Evolutionary conservation across 352 stramenopile genomes (phyloP), one percentile per base, ranked within the genome.

Genomic region (Aphanomyces euteiches): DNA sequence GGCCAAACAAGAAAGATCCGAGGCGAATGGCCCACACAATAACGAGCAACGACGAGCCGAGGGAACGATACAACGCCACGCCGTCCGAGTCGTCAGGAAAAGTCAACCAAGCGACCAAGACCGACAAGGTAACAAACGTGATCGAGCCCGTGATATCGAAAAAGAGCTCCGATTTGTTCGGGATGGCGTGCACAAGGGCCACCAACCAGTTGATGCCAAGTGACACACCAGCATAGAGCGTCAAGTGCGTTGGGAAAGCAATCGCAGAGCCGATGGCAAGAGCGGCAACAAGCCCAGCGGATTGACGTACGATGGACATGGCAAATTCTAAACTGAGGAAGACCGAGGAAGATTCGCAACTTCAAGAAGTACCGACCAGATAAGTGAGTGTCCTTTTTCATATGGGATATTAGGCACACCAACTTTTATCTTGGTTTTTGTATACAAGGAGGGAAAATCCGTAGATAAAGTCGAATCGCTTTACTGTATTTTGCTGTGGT

Each of bases 91-190:
- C 66, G 37, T 87, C 68, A 38, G 82, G 86, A n/a, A n/a, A n/a
- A 12, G 43, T 50, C 10, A n/a, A n/a, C 43, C 10, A n/a, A n/a
- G 10, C 2, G 43, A 50, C 43, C 10, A 50, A 12, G 43, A 50
- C 43, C 10, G 43, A 12, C 36, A 94, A 75, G 3, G 72, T 61
- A 36, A 79, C 83, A 71, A 89, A 92, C 28, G 88, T 95, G 39
- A 80, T 64, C 21, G 87, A 82, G 54, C 88, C 88, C 19, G 85
- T 93, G 58, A 95, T 73, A 72, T 96, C 88, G 70, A 93, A 94
- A 68, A 87, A 90, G 12, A 76, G 84, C 72, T 96, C 88, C 67
- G 87, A 80, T 43, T 90, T 74, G 47, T 78, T 79, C 34, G 85
- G 85, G 37, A 92, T 74, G n/a, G 80, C 83, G 73, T 90, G 82